These are phyloP conservation scores for Stereum hirsutum DNA, from an alignment of 1,284 basidiomycete species.

Conservation along the genomic window DNA sequence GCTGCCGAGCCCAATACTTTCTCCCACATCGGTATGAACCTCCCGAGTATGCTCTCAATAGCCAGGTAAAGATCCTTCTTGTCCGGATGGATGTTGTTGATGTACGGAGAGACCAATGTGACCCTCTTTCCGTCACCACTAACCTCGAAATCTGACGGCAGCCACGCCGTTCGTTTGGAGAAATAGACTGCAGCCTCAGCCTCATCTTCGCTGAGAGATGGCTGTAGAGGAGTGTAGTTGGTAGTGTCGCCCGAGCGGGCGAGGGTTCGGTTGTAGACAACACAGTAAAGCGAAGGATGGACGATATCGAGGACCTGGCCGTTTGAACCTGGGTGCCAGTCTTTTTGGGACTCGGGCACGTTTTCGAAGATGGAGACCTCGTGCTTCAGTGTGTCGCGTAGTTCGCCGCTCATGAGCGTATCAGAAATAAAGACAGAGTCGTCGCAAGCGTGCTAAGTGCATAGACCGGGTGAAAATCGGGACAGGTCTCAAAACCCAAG, in stretches of 20 bases:
- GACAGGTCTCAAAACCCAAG: no score
- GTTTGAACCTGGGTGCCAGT: conserved; percentile 16
- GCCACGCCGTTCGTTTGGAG: not conserved
- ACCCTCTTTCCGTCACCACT: not conserved
- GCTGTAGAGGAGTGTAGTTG: not conserved
- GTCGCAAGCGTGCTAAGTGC: not conserved
- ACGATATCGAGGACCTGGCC: conserved; percentile 14
- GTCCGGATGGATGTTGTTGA: conserved; percentile 24
- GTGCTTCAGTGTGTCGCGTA: not conserved
- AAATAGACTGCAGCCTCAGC: not conserved
- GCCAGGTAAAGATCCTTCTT: conserved; percentile 20
- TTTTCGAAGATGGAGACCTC: conserved; percentile 5
- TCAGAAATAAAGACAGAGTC: not conserved
- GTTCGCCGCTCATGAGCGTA: not conserved
- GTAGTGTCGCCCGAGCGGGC: not conserved
- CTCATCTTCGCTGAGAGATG: not conserved
- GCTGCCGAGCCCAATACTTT: not conserved
- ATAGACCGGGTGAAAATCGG: not conserved
- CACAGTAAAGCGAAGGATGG: conserved; percentile 8
- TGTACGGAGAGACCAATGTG: conserved; percentile 6
- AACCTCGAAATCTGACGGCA: not conserved
- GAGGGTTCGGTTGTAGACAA: conserved; percentile 6
- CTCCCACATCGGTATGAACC: not conserved
- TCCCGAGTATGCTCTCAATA: conserved; percentile 21
- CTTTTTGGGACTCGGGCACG: conserved; percentile 10